phyloP scores from a whole-genome alignment of 2,329 filamentous ascomycete genomes.

The Passalora sequoiae region DNA sequence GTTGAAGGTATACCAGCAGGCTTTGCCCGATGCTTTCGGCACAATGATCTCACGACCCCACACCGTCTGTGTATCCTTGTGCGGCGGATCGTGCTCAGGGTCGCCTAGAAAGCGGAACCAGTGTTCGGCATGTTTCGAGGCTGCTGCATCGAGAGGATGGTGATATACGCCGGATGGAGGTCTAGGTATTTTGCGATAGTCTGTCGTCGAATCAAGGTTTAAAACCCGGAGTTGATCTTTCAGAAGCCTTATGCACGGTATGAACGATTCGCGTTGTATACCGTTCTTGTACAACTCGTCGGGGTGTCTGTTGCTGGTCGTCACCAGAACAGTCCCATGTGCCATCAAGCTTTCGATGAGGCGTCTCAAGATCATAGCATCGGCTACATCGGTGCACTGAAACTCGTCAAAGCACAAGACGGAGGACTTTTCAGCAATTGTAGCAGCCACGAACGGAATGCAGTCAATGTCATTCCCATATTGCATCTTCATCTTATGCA shows the following conservation, averaged over 20 bases:
- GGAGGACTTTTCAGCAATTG: slow-evolving; percentile 77
- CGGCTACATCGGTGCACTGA: slow-evolving; percentile 95
- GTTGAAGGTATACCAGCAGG: slow-evolving; percentile 86
- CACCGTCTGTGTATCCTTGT: slow-evolving; percentile 72
- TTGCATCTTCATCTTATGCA: slow-evolving; percentile 84
- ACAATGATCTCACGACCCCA: slow-evolving; percentile 91
- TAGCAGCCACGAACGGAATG: slow-evolving; percentile 87
- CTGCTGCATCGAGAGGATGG: slow-evolving; percentile 73
- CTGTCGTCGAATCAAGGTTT: slow-evolving; percentile 89
- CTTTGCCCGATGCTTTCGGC: slow-evolving; percentile 78
- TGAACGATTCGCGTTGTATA: slow-evolving; percentile 89
- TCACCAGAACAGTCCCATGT: slow-evolving; percentile 92
- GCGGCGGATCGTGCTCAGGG: slow-evolving; percentile 67
- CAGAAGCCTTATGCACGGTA: slow-evolving; percentile 89
- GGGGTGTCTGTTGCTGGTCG: slow-evolving; percentile 93
- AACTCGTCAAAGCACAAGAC: slow-evolving; percentile 98
- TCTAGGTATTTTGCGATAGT: slow-evolving; percentile 94
- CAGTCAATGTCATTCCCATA: slow-evolving; percentile 86
- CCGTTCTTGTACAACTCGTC: slow-evolving; percentile 97
- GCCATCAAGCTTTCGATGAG: slow-evolving; percentile 88
- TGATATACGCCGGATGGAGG: slow-evolving; percentile 93
- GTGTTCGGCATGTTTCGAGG: slow-evolving; percentile 76
- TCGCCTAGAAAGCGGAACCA: slow-evolving; percentile 96
- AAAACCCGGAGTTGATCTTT: slow-evolving; percentile 80
- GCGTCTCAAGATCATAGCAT: slow-evolving; percentile 91